Base-by-base conservation (phyloP, 2,329 filamentous ascomycete genomes). In the Lachnellula cervina region DNA sequence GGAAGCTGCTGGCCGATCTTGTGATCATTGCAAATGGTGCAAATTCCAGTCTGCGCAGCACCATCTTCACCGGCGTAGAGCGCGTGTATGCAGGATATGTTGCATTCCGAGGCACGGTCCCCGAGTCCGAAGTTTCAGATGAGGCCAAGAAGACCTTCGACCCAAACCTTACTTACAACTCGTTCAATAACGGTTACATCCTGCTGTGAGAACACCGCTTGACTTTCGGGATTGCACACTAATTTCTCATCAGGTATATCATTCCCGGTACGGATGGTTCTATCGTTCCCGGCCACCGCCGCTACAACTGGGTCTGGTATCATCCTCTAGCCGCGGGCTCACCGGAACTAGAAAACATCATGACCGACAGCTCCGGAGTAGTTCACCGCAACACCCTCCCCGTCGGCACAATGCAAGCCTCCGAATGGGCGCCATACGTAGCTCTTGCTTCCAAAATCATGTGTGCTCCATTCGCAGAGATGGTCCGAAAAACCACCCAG, bases 271-370 rank as follows among this genome's bases (percentile, higher is more conserved):
- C 63, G 9, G 61, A 72, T 55, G 74, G 74, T 3, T 69, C 66
- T 3, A 59, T 74, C 11, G 66, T 70, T 52, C 68, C 66, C 0
- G 73, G 73, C 9, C 57, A 71, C 40, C 68, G 73, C 1, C 68
- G 73, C 7, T 66, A 75, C 50, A 77, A 74, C 57, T 75, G 71
- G 60, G 73, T 76, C 13, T 76, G 73, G 64, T 77, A 76, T 59
- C 66, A 68, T 50, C 74, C 75, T 56, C 6, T 37, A 5, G 2
- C 7, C 28, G 62, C 64, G 23, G 61, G 55, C 43, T 38, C 38
- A 19, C 14, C 38, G 0, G 16, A 48, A 49, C 46, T 37, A n/a
- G 46, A 52, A 3, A 60, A 65, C 9, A 43, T 69, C 7, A 59
- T 70, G 59, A 69, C 66, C 3, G 67, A 68, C 47, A 47, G 49